Evolutionary conservation across 1,284 basidiomycete species (phyloP).

Genomic region (Sanghuangporus sanghuang): DNA sequence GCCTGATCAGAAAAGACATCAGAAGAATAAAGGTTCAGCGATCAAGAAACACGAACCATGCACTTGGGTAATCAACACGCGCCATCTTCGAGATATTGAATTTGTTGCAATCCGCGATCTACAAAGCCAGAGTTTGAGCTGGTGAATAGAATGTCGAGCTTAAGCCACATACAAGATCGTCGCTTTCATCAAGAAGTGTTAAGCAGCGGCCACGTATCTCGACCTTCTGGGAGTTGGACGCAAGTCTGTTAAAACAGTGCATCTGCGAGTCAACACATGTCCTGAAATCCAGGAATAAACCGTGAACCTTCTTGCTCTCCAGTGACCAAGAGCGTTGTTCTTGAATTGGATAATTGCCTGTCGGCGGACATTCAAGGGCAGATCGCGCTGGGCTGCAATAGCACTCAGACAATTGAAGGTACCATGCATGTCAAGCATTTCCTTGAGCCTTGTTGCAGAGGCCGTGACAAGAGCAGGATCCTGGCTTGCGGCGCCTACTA

Average conservation of each 20-base stretch:
- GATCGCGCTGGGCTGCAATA: constrained; percentile 54
- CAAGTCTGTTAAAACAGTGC: constrained; percentile 40
- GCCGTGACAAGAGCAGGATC: constrained; percentile 52
- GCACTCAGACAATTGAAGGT: constrained; percentile 65
- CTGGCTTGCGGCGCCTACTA: constrained; percentile 66
- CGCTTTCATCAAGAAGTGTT: constrained; percentile 61
- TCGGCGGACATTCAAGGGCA: constrained; percentile 62
- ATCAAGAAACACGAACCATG: constrained; percentile 43
- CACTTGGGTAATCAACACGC: constrained; percentile 62
- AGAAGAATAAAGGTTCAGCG: not conserved
- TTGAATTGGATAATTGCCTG: constrained; percentile 82
- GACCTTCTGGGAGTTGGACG: constrained; percentile 57
- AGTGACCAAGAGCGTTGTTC: constrained; percentile 60
- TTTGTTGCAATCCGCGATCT: constrained; percentile 71
- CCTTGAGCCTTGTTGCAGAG: constrained; percentile 59
- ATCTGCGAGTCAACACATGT: constrained; percentile 1
- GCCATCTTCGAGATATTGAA: constrained; percentile 66
- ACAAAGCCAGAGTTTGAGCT: not conserved
- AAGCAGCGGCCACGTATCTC: constrained; percentile 58
- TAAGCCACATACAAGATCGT: constrained; percentile 51
- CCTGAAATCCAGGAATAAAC: not conserved
- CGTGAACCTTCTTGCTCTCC: constrained; percentile 63
- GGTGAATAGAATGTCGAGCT: constrained; percentile 8
- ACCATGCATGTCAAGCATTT: constrained; percentile 60
- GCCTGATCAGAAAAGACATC: constrained; percentile 38